A percentile compares a stretch with the other conserved stretches of the same genome.
Conservation (phyloP, 139 green algal species). For the Tetradesmus lagerheimii region DNA sequence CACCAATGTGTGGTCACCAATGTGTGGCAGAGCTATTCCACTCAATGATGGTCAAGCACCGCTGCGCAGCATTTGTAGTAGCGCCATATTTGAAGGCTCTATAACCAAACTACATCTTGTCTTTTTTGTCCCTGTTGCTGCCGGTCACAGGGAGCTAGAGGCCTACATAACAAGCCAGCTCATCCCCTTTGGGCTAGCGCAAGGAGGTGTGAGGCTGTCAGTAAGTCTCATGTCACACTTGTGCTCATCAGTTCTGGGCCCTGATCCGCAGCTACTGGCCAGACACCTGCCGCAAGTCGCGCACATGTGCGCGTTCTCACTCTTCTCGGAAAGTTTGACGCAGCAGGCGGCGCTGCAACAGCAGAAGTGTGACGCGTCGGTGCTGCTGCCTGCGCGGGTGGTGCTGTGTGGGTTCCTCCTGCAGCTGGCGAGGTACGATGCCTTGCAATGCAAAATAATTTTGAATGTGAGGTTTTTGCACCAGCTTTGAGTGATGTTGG, state of each 20-base stretch:
- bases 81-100: too few relatives aligned
- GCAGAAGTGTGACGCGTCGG: conserved; percentile 39
- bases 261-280: background rate
- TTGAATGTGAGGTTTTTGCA: too few relatives aligned
- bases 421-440: conserved; percentile 20
- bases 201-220: conserved; percentile 30
- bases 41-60: too few relatives aligned
- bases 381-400: conserved; percentile 43
- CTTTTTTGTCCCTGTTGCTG: background rate
- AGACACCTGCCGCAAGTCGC: conserved; percentile 16
- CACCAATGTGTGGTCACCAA: too few relatives aligned
- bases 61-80: too few relatives aligned
- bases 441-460: too few relatives aligned
- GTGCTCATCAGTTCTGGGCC: background rate
- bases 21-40: too few relatives aligned
- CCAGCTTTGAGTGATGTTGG: too few relatives aligned
- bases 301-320: conserved; percentile 59
- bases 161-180: background rate
- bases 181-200: conserved; percentile 1
- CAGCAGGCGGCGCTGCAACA: conserved; percentile 38
- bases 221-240: conserved; percentile 25
- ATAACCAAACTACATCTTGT: background rate
- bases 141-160: conserved; percentile 3
- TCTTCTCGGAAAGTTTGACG: conserved; percentile 5
- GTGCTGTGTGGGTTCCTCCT: conserved; percentile 43